These are phyloP conservation scores for Aureobasidium sp. DNA, from an alignment of 2,329 filamentous ascomycete species.

Conservation along the genomic window DNA sequence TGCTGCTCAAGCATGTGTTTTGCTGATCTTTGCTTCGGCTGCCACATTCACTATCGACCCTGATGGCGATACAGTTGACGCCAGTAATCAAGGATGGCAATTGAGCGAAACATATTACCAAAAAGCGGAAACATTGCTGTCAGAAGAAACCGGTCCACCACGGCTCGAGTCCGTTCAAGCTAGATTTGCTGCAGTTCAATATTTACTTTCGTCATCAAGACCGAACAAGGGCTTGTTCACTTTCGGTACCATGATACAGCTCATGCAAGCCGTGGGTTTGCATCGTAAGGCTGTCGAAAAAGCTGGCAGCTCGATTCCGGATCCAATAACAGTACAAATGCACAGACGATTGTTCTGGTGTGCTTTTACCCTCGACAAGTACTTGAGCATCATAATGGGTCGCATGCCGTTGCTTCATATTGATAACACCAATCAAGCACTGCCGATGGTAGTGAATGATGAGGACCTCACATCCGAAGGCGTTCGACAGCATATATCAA, in stretches of 20 bases:
- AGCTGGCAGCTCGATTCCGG: slow-evolving; percentile 14
- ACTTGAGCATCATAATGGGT: slow-evolving; percentile 31
- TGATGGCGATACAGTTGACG: slow-evolving; percentile 14
- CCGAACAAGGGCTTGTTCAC: slow-evolving; percentile 31
- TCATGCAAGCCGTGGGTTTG: slow-evolving; percentile 29
- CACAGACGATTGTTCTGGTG: slow-evolving; percentile 31
- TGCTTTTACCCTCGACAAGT: slow-evolving; percentile 31
- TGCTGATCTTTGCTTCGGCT: slow-evolving; percentile 47
- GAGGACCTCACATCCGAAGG: slow-evolving; percentile 18
- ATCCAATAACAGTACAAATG: slow-evolving; percentile 23
- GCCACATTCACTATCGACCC: slow-evolving; percentile 19
- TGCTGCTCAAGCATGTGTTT: slow-evolving; percentile 38
- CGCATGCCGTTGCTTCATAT: slow-evolving; percentile 29
- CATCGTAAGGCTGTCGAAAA: slow-evolving; percentile 19
- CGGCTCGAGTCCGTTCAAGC: slow-evolving; percentile 32
- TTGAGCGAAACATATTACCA: slow-evolving; percentile 23
- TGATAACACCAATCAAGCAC: slow-evolving; percentile 24
- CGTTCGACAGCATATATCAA: slow-evolving; percentile 23
- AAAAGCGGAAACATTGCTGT: slow-evolving; percentile 19
- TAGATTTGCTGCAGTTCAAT: slow-evolving; percentile 31
- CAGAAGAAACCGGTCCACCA: slow-evolving; percentile 19
- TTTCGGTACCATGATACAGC: slow-evolving; percentile 29
- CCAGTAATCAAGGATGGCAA: slow-evolving; percentile 10
- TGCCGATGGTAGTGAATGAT: slow-evolving; percentile 23
- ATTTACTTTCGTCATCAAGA: slow-evolving; percentile 29